phyloP scores from a whole-genome alignment of 2,329 filamentous ascomycete species.

The Alternaria sp. region DNA sequence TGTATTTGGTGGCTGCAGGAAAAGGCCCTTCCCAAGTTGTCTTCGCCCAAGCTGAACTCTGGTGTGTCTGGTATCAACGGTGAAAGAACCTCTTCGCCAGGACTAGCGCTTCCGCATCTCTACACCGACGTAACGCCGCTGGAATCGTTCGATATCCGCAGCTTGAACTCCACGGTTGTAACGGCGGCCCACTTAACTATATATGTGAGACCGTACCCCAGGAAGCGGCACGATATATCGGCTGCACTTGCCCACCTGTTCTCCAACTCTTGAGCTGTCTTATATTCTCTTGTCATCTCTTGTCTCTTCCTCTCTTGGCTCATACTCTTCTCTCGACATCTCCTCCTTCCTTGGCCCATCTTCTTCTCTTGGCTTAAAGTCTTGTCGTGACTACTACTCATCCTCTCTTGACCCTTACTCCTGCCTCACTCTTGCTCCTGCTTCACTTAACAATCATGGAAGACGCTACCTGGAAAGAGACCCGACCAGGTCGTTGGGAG shows the following conservation, averaged over 20 bases:
- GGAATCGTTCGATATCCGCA: not conserved
- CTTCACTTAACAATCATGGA: not conserved
- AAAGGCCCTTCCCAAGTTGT: not conserved
- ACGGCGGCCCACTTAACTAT: not conserved
- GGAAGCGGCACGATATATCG: not conserved
- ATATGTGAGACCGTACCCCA: not conserved
- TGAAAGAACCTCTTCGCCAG: not conserved
- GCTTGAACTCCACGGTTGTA: not conserved
- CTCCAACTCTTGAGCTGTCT: not conserved
- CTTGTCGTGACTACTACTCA: not conserved
- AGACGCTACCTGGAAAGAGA: constrained; percentile 28
- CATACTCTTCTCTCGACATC: not conserved
- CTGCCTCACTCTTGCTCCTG: not conserved
- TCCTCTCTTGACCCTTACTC: not conserved
- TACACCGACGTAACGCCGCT: not conserved
- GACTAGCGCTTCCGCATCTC: not conserved
- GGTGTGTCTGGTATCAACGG: not conserved
- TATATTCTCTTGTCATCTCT: not conserved
- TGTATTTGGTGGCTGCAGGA: not conserved
- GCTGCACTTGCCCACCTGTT: not conserved
- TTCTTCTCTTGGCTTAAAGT: not conserved
- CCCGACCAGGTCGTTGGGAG: constrained; percentile 33
- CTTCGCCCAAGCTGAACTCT: not conserved
- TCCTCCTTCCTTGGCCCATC: not conserved
- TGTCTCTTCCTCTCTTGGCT: not conserved